Evolutionary conservation across 768 basidiomycete species (phyloP), one percentile per base, ranked within the genome.

Genomic region (Scleroderma citrinum): DNA sequence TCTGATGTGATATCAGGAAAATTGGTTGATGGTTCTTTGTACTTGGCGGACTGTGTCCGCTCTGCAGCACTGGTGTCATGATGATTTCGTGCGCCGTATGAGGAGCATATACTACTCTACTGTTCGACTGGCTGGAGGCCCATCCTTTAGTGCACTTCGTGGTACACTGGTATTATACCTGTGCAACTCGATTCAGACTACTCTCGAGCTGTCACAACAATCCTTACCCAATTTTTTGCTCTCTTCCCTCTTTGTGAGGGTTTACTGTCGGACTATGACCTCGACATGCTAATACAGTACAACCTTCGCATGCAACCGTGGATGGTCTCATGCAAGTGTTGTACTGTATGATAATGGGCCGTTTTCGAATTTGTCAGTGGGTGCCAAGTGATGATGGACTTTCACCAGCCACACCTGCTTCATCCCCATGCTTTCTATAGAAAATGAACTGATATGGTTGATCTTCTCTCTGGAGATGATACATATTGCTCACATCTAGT

Each of bases 111-210:
- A 16, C 14, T 17, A 8, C 11, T 36, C 14, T 19, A 11, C 44
- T 1, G 14, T 42, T 17, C 21, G 43, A 8, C 26, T 21, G 19
- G 7, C 5, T 7, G 38, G 17, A 10, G 20, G 19, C 26, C 47
- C 56, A 51, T 46, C 47, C 53, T 59, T 59, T 14, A 55, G 52
- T 59, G 42, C 56, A 53, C 56, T 59, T 59, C 52, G 54, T 46
- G 52, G 56, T 48, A 37, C 56, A 43, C 36, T 43, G 38, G 36
- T 20, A 17, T 37, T 26, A n/a, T 37, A 29, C 41, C 32, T 47
- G 40, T 20, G 51, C 35, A 59, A 59, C 56, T 59, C 50, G 54
- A 59, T 54, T 57, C 58, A 56, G 58, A 55, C 54, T 59, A 57
- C 54, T 57, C 56, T 57, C 31, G 46, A 48, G 42, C 52, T 57